These are phyloP conservation scores for Leccinum fallax DNA, from an alignment of 1,284 basidiomycete species.

Conservation along the genomic window DNA sequence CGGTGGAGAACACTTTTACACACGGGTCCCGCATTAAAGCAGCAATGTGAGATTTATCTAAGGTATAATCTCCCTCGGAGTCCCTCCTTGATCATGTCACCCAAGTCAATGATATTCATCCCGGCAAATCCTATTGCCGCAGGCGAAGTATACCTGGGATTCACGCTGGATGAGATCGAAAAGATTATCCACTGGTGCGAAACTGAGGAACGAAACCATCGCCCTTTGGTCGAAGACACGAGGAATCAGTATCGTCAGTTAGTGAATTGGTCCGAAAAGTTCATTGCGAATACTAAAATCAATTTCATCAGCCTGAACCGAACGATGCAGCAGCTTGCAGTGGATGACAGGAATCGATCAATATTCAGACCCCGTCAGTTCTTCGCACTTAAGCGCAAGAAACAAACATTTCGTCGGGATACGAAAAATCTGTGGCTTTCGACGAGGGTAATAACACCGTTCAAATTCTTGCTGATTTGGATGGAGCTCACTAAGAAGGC, in stretches of 20 bases:
- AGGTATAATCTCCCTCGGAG: neutral
- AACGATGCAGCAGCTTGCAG: conserved; percentile 8
- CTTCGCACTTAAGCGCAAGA: neutral
- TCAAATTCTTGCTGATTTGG: too few relatives aligned
- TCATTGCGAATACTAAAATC: neutral
- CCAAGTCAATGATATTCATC: conserved; percentile 9
- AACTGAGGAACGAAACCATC: too few relatives aligned
- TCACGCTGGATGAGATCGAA: too few relatives aligned
- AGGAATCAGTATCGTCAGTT: too few relatives aligned
- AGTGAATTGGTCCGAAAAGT: rapidly evolving
- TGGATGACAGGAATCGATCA: neutral
- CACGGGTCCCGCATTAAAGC: neutral
- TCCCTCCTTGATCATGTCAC: conserved; percentile 14
- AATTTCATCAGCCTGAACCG: conserved; percentile 1
- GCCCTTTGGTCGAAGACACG: too few relatives aligned
- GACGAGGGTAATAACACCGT: neutral
- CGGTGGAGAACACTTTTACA: too few relatives aligned
- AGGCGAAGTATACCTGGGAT: conserved; percentile 11
- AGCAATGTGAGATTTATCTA: neutral
- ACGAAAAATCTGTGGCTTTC: conserved; percentile 1
- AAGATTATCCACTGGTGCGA: too few relatives aligned
- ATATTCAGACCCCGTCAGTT: conserved; percentile 1
- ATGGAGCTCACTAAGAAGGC: neutral
- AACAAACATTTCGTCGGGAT: neutral
- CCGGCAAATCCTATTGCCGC: neutral